Percentiles rank a stretch among this genome's conserved stretches.
phyloP scores from a whole-genome alignment of 352 stramenopile species.

The Phytophthora boehmeriae region DNA sequence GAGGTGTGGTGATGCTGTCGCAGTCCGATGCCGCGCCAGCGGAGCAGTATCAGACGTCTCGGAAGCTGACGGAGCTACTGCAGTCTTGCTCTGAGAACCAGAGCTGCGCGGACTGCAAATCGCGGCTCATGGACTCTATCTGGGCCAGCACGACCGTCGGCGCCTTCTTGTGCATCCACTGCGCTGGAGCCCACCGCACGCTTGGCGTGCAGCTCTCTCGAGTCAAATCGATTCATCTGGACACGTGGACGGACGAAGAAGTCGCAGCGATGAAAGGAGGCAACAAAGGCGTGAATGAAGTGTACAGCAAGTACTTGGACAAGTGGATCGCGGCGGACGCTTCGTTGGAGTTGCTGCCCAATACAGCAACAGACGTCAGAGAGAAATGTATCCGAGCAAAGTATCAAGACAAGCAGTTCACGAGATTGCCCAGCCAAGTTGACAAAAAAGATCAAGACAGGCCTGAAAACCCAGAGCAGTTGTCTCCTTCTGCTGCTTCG shows the following conservation, averaged over 20 bases:
- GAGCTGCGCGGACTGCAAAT: slow-evolving; percentile 80
- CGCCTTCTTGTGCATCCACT: slow-evolving; percentile 96
- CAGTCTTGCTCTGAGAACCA: slow-evolving; percentile 66
- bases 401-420: slow-evolving; percentile 75
- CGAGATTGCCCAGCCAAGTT: slow-evolving; percentile 39
- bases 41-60: slow-evolving; percentile 45
- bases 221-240: slow-evolving; percentile 82
- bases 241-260: slow-evolving; percentile 80
- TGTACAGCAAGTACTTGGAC: slow-evolving; percentile 62
- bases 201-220: slow-evolving; percentile 95
- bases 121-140: slow-evolving; percentile 79
- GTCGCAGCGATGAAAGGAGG: slow-evolving; percentile 71
- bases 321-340: slow-evolving; percentile 57
- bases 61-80: slow-evolving; percentile 71
- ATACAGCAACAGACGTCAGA: slow-evolving; percentile 40
- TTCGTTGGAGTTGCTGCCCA: slow-evolving; percentile 43
- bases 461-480: slow-evolving; percentile 57
- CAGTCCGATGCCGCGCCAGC: slow-evolving; percentile 19
- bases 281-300: slow-evolving; percentile 68
- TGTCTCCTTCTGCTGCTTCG: slow-evolving; percentile 8
- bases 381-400: slow-evolving; percentile 72
- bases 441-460: slow-evolving; percentile 64
- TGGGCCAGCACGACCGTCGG: slow-evolving; percentile 95
- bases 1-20: slow-evolving; percentile 52
- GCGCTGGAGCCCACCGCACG: slow-evolving; percentile 93